A percentile compares a stretch with the other conserved stretches of the same genome.
Evolutionary conservation across 371 early-diverging fungal species (phyloP).

Genomic region (Lichtheimia ramosa): DNA sequence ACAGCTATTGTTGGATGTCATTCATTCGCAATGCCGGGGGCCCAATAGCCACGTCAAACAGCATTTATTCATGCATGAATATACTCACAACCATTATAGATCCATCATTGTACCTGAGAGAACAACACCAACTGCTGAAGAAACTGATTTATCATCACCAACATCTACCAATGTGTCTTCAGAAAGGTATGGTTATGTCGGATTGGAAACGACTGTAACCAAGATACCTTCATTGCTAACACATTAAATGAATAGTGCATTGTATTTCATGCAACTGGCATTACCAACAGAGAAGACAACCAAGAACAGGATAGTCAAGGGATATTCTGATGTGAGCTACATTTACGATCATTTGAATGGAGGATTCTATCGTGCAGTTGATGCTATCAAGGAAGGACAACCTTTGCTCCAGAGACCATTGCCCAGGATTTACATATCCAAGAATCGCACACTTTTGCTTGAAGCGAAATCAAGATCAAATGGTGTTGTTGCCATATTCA

Average conservation of each 20-base stretch:
- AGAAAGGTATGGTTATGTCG: not conserved
- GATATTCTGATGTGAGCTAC: slow-evolving; percentile 23
- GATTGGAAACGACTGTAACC: not conserved
- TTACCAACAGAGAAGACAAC: slow-evolving; percentile 19
- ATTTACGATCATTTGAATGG: slow-evolving; percentile 34
- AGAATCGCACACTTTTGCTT: slow-evolving; percentile 37
- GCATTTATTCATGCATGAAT: not conserved
- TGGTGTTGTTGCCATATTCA: slow-evolving; percentile 27
- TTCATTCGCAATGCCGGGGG: slow-evolving; percentile 4
- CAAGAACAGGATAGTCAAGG: slow-evolving; percentile 21
- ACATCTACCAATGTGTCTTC: not conserved
- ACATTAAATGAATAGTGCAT: slow-evolving; percentile 7
- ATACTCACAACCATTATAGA: not conserved
- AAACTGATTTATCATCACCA: slow-evolving; percentile 6
- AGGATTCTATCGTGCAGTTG: slow-evolving; percentile 27
- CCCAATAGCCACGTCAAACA: slow-evolving; percentile 17
- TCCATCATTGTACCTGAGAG: not conserved
- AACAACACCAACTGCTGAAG: slow-evolving; percentile 10
- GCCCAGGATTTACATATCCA: slow-evolving; percentile 43
- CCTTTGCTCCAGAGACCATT: slow-evolving; percentile 17
- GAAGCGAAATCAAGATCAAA: slow-evolving; percentile 28
- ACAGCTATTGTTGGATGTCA: not conserved
- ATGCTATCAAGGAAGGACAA: not conserved
- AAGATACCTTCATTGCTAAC: not conserved
- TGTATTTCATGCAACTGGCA: slow-evolving; percentile 34